Evolutionary conservation across 2,329 filamentous ascomycete species (phyloP).

Genomic region (Alternaria sp.): DNA sequence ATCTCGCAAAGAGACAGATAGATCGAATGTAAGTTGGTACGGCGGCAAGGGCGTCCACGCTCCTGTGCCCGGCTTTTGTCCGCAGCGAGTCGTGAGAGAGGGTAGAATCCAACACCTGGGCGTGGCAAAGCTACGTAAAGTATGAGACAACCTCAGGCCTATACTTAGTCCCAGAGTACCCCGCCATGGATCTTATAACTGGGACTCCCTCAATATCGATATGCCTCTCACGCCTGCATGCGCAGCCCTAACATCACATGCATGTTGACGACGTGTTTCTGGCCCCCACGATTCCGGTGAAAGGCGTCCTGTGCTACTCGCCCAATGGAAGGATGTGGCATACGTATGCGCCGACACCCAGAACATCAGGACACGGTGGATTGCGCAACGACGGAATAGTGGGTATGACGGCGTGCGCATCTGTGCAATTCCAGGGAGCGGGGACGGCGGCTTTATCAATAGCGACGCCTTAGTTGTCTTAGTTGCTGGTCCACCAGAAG

Average conservation of each 20-base stretch:
- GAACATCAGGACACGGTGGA: slow-evolving; percentile 17
- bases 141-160: slow-evolving; percentile 1
- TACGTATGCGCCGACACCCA: slow-evolving; percentile 19
- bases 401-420: slow-evolving; percentile 20
- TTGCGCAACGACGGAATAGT: slow-evolving; percentile 11
- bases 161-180: slow-evolving; percentile 2
- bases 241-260: slow-evolving; percentile 15
- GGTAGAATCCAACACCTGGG: background rate
- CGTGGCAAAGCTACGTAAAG: background rate
- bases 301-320: slow-evolving; percentile 8
- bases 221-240: slow-evolving; percentile 4
- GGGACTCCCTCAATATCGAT: slow-evolving; percentile 14
- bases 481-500: background rate
- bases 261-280: slow-evolving; percentile 22
- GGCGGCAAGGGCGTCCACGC: background rate
- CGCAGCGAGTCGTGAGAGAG: background rate
- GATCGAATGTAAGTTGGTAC: background rate
- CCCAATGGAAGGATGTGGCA: slow-evolving; percentile 16
- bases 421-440: slow-evolving; percentile 16
- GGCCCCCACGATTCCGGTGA: slow-evolving; percentile 35
- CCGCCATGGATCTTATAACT: background rate
- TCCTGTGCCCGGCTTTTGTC: background rate
- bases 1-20: background rate
- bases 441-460: slow-evolving; percentile 23
- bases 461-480: slow-evolving; percentile 8